These are phyloP conservation scores for Euryodendron excelsum DNA, from an alignment of 148 eudicot species.

Conservation along the genomic window DNA sequence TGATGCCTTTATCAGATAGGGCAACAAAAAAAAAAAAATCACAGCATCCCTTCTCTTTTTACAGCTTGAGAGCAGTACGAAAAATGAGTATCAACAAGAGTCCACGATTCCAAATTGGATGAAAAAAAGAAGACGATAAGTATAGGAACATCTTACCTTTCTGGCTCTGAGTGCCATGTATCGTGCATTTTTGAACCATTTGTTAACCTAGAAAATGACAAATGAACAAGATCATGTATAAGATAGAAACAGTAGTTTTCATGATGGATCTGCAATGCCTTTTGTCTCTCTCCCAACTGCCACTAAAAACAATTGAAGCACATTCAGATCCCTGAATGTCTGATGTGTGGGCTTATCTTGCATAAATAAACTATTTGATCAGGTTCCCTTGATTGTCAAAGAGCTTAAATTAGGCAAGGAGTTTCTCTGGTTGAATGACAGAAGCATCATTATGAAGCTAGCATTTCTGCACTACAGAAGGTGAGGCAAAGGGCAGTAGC, in stretches of 20 bases:
- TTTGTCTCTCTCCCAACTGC: neutral
- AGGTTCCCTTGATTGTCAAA: neutral
- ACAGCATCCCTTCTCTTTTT: too few species aligned
- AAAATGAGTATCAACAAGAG: neutral
- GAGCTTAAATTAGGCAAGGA: too few species aligned
- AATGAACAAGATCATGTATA: neutral
- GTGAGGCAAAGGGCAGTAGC: too few species aligned
- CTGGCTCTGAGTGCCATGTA: slow-evolving; percentile 73
- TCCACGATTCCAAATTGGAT: neutral
- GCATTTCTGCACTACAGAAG: too few species aligned
- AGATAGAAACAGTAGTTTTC: neutral
- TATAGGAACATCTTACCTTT: slow-evolving; percentile 49
- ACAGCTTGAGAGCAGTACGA: too few species aligned
- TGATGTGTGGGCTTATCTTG: neutral
- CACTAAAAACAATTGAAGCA: neutral
- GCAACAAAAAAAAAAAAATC: too few species aligned
- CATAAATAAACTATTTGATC: neutral
- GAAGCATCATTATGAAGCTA: too few species aligned
- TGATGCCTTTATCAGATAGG: too few species aligned
- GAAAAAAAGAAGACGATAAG: neutral
- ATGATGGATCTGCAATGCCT: neutral
- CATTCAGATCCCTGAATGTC: slow-evolving; percentile 7
- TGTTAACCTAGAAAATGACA: slow-evolving; percentile 58
- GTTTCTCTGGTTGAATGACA: too few species aligned
- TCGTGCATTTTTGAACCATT: slow-evolving; percentile 98